Conservation (phyloP, 1,139 yeast genomes). For the Zygotorulaspora mrakii region DNA sequence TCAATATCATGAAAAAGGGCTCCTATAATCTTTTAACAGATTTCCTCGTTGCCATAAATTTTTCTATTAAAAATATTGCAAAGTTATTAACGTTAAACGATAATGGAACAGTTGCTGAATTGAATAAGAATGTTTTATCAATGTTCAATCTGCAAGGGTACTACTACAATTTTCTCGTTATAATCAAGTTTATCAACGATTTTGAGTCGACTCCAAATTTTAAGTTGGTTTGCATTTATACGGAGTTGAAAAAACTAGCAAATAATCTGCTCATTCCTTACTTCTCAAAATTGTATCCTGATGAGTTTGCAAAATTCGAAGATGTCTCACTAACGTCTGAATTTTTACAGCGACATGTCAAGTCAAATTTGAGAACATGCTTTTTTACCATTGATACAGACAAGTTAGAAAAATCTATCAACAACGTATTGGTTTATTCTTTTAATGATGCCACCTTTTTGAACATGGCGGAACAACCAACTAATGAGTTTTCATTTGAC, state of each 20-base stretch:
- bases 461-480: conserved; percentile 27
- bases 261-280: conserved; percentile 30
- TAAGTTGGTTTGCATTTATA: conserved; percentile 33
- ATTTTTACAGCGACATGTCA: conserved; percentile 9
- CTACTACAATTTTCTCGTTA: conserved; percentile 37
- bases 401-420: conserved; percentile 29
- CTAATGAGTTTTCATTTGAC: conserved; percentile 24
- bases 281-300: conserved; percentile 23
- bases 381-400: conserved; percentile 19
- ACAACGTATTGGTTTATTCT: conserved; percentile 32
- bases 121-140: conserved; percentile 28
- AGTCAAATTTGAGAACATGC: conserved; percentile 5
- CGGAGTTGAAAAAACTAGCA: conserved; percentile 33
- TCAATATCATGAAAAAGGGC: conserved; percentile 28
- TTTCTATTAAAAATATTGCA: conserved; percentile 33
- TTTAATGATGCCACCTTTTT: conserved; percentile 35
- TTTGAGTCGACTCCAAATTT: conserved; percentile 39
- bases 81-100: conserved; percentile 20
- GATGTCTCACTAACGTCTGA: conserved; percentile 9
- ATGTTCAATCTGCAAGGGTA: conserved; percentile 37
- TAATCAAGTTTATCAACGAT: conserved; percentile 38
- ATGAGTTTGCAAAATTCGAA: conserved; percentile 23
- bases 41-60: conserved; percentile 33
- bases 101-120: conserved; percentile 15
- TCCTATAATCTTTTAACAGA: conserved; percentile 31